Conservation (phyloP, 1,284 basidiomycete genomes). For the Polyporus tsugae region DNA sequence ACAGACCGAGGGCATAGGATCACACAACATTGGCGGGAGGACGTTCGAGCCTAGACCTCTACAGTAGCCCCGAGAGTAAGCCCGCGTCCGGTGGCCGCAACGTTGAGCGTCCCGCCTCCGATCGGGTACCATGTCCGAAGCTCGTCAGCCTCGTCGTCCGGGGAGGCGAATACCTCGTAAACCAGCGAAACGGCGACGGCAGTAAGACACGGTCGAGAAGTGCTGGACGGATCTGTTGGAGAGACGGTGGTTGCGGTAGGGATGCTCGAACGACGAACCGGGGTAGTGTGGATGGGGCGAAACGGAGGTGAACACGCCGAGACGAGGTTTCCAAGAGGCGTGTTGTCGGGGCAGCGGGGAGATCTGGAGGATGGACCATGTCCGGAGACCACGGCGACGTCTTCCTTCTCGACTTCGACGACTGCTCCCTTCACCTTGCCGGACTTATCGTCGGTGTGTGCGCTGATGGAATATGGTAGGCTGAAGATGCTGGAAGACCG, state of each 20-base stretch:
- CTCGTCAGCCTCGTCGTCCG: neutral
- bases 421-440: neutral
- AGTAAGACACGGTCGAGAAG: neutral
- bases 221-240: neutral
- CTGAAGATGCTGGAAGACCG: neutral
- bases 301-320: neutral
- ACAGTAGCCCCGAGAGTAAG: neutral
- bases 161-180: slow-evolving; percentile 6
- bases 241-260: too few relatives aligned
- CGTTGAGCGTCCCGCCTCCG: neutral
- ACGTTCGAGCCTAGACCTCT: neutral
- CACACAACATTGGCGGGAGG: neutral
- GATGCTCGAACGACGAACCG: neutral
- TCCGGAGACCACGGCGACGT: neutral
- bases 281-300: neutral
- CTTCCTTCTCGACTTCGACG: slow-evolving; percentile 11
- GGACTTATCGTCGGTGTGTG: neutral
- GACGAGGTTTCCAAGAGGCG: neutral
- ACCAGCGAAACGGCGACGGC: neutral
- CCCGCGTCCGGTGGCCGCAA: neutral
- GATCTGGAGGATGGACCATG: neutral
- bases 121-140: neutral
- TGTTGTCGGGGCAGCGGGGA: neutral
- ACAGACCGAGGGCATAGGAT: neutral
- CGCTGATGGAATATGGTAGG: neutral